phyloP scores from a whole-genome alignment of 306 rosid species.

The Vicia faba region DNA sequence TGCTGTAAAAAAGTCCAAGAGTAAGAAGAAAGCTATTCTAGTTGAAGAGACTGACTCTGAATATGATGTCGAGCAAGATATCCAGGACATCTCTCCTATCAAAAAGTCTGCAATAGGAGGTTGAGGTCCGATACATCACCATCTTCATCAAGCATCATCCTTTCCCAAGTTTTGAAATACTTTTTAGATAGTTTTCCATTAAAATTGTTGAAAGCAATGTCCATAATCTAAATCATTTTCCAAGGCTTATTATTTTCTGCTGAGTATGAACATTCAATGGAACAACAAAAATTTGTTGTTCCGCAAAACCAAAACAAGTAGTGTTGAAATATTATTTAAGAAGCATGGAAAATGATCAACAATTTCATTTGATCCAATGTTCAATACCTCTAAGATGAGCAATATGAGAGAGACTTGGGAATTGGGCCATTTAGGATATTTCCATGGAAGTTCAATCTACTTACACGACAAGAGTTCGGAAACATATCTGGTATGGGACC shows the following conservation, averaged over 20 bases:
- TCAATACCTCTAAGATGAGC: rapidly evolving
- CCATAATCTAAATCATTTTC: conserved; percentile 45
- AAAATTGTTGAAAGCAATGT: conserved; percentile 47
- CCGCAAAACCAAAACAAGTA: conserved; percentile 43
- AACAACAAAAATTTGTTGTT: conserved; percentile 39
- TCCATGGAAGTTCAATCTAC: conserved; percentile 34
- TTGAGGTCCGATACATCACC: not conserved
- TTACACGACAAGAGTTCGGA: conserved; percentile 9
- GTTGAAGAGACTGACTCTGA: too few relatives aligned
- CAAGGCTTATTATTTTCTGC: conserved; percentile 21
- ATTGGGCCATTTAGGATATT: conserved; percentile 30
- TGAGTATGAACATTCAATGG: conserved; percentile 21
- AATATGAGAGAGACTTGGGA: conserved; percentile 39
- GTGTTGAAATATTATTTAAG: conserved; percentile 26
- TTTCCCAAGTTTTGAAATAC: conserved; percentile 27
- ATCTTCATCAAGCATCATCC: conserved; percentile 5
- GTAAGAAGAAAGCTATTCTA: too few relatives aligned
- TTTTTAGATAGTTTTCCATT: conserved; percentile 27
- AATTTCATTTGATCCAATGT: conserved; percentile 44
- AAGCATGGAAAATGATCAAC: conserved; percentile 31
- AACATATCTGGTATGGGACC: conserved; percentile 30
- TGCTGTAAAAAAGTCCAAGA: too few relatives aligned
- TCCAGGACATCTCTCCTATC: too few relatives aligned
- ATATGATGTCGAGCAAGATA: too few relatives aligned
- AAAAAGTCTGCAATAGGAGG: rapidly evolving